Evolutionary conservation across 768 basidiomycete species (phyloP), one percentile per base, ranked within the genome.

Genomic region (Mycena indigotica): DNA sequence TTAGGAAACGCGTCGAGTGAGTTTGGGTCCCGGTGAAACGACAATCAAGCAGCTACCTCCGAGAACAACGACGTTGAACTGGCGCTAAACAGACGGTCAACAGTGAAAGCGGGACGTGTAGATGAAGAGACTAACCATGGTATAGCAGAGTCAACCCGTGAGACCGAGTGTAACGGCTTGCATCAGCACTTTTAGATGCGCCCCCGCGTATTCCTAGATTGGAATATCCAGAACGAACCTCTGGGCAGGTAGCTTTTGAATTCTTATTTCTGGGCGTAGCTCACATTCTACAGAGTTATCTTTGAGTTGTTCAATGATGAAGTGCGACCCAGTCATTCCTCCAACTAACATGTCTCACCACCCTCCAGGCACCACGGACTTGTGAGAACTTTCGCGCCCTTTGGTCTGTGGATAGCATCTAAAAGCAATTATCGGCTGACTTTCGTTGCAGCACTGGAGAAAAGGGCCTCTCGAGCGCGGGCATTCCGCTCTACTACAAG

Each of bases 401-500:
- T 52, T 93, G 90, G n/a, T n/a, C n/a, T n/a, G n/a, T n/a, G n/a
- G n/a, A n/a, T n/a, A n/a, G n/a, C n/a, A n/a, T n/a, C n/a, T n/a
- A n/a, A n/a, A n/a, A n/a, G n/a, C n/a, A n/a, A n/a, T n/a, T n/a
- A n/a, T n/a, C n/a, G n/a, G n/a, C n/a, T n/a, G n/a, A n/a, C n/a
- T n/a, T n/a, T n/a, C n/a, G n/a, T n/a, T n/a, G n/a, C n/a, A n/a
- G n/a, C 69, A 95, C 93, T 1, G 94, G 94, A 8, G 90, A 93
- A 70, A 86, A 84, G 66, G 94, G 93, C 4, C 64, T 88, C 5
- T 91, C 90, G 0, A 70, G 79, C 21, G 80, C 84, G 1, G 81
- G 86, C n/a, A 71, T 84, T 10, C 87, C 91, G 5, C 77, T 95
- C 4, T 89, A 88, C 74, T 95, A 93, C 81, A 93, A 91, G 73